Evolutionary conservation across 208 protist species (phyloP).

Genomic region (Acanthamoeba royreba): DNA sequence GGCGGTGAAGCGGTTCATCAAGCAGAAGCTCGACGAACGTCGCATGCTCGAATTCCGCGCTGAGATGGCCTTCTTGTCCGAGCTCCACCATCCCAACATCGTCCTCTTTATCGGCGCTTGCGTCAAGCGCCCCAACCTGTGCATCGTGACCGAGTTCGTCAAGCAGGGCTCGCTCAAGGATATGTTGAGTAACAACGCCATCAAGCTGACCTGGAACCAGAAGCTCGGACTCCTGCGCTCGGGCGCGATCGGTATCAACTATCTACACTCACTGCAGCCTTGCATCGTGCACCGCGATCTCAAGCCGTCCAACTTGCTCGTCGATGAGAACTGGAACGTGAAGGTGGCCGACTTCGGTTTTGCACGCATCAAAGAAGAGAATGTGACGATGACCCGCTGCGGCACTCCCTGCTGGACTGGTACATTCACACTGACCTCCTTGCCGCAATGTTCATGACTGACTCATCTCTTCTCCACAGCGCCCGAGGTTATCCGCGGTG

Average conservation of each 20-base stretch:
- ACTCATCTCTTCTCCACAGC: not conserved
- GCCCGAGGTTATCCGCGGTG: not conserved
- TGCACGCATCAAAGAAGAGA: not conserved
- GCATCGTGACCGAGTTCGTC: constrained; percentile 34
- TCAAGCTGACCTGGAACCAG: not conserved
- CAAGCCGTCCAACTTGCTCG: not conserved
- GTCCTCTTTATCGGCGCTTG: constrained; percentile 33
- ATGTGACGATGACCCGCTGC: not conserved
- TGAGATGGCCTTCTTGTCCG: not conserved
- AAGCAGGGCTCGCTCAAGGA: not conserved
- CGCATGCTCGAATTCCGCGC: not conserved
- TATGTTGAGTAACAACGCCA: not conserved
- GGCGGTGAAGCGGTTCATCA: constrained; percentile 36
- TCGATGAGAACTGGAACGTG: constrained; percentile 32
- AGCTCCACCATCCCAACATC: constrained; percentile 13
- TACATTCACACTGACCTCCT: not conserved
- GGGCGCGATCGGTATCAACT: not conserved
- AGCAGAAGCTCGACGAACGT: not conserved
- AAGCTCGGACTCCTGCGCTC: not conserved
- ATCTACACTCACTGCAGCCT: not conserved
- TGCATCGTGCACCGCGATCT: not conserved
- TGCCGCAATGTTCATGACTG: not conserved
- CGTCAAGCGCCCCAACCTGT: not conserved
- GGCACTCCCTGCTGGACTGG: not conserved
- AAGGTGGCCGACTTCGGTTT: constrained; percentile 18